Percentiles rank a stretch among this genome's conserved stretches.
Conservation (phyloP, 164 flowering plant genomes). For the Berberis thunbergii region DNA sequence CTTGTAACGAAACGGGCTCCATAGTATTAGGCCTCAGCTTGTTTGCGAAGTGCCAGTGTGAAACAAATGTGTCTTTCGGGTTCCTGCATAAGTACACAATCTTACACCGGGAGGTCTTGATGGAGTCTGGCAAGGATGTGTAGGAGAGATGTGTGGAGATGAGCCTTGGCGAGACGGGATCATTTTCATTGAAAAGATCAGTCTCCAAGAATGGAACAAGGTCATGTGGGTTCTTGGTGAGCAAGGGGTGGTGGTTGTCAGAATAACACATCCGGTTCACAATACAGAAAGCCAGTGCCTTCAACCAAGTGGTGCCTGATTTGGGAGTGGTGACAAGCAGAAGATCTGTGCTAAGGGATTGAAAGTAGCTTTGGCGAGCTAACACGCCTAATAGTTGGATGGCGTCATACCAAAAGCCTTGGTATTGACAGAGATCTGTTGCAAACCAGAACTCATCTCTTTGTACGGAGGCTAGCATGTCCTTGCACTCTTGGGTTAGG, state of each 20-base stretch:
- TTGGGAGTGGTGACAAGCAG: slow-evolving; percentile 33
- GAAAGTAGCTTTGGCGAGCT: slow-evolving; percentile 26
- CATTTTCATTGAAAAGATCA: slow-evolving; percentile 10
- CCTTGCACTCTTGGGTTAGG: background rate
- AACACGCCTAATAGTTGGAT: slow-evolving; percentile 21
- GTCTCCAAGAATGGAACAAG: slow-evolving; percentile 36
- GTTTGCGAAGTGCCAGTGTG: slow-evolving; percentile 6
- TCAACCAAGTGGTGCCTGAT: slow-evolving; percentile 55
- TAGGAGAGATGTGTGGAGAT: slow-evolving; percentile 8
- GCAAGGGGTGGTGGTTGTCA: slow-evolving; percentile 22
- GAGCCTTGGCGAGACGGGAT: slow-evolving; percentile 18
- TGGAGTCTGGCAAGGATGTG: slow-evolving; percentile 2
- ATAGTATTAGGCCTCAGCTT: background rate
- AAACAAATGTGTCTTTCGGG: slow-evolving; percentile 13
- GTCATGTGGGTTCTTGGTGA: slow-evolving; percentile 23
- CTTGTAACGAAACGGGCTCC: too few species aligned
- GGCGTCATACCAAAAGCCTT: slow-evolving; percentile 38
- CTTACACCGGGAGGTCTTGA: slow-evolving; percentile 6
- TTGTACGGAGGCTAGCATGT: slow-evolving; percentile 24
- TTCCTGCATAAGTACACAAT: slow-evolving; percentile 12
- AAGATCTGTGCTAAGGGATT: slow-evolving; percentile 29
- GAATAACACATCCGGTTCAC: slow-evolving; percentile 12
- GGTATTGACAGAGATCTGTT: slow-evolving; percentile 23
- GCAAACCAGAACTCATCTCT: slow-evolving; percentile 19
- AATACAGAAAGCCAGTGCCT: slow-evolving; percentile 25